phyloP scores from a whole-genome alignment of 257 asterid species.

The Gentiana straminea region DNA sequence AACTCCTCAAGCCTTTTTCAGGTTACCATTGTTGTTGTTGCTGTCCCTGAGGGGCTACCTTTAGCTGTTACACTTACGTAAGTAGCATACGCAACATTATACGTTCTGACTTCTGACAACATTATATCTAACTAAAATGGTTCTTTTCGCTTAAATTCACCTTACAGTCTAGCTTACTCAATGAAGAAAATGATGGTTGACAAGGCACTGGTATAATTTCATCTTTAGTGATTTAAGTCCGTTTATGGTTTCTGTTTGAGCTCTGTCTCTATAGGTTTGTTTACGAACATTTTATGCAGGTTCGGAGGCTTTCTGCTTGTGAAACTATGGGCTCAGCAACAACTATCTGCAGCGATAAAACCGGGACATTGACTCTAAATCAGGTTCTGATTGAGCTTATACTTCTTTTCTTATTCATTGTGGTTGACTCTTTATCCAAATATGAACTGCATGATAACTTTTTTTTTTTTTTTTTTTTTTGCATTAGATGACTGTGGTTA shows the following conservation, averaged over 20 bases:
- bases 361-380: constrained; percentile 91
- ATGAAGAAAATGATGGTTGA: too few relatives aligned
- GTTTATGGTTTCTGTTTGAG: too few relatives aligned
- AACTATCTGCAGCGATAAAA: constrained; percentile 93
- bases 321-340: constrained; percentile 14
- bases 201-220: too few relatives aligned
- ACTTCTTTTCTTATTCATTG: constrained; percentile 8
- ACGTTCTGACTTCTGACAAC: constrained; percentile 7
- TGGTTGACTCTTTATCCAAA: too few relatives aligned
- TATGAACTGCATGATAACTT: background rate
- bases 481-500: constrained; percentile 81
- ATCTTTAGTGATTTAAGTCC: too few relatives aligned
- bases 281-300: constrained; percentile 34
- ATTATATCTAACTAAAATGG: background rate
- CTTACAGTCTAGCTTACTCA: background rate
- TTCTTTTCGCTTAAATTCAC: background rate
- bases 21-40: too few relatives aligned
- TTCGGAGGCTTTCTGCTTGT: constrained; percentile 27
- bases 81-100: constrained; percentile 12
- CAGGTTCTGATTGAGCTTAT: constrained; percentile 34
- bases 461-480: constrained; percentile 10
- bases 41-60: too few relatives aligned
- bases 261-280: background rate
- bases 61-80: too few relatives aligned
- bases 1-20: constrained; percentile 10